Conservation (phyloP, 192 early-diverging fungal species). For the Thoreauomyces humboldtii region DNA sequence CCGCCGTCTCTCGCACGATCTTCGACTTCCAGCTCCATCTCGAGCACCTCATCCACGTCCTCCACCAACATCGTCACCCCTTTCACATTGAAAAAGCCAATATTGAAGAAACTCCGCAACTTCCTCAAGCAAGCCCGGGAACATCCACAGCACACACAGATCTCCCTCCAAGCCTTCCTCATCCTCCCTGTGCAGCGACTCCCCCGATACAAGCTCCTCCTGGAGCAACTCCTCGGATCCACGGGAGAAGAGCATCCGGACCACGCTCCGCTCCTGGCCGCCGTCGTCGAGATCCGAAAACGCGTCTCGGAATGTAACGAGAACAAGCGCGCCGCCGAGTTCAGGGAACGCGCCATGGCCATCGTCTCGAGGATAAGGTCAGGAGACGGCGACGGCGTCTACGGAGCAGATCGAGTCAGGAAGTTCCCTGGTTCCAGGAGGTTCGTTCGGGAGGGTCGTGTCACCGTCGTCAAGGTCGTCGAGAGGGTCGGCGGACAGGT, state of each 20-base stretch:
- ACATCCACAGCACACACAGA: constrained; percentile 68
- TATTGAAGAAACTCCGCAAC: constrained; percentile 39
- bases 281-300: constrained; percentile 64
- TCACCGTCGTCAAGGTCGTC: constrained; percentile 40
- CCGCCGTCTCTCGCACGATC: too few relatives aligned
- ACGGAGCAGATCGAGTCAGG: background rate
- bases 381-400: background rate
- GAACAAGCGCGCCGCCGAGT: constrained; percentile 70
- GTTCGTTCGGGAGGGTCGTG: constrained; percentile 27
- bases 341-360: constrained; percentile 30
- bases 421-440: background rate
- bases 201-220: constrained; percentile 86
- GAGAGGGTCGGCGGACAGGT: constrained; percentile 10
- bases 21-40: background rate
- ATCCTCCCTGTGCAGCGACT: constrained; percentile 92
- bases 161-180: constrained; percentile 79
- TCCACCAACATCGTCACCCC: background rate
- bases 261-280: constrained; percentile 60
- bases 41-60: constrained; percentile 9
- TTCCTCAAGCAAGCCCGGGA: constrained; percentile 43
- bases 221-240: constrained; percentile 77
- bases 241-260: constrained; percentile 80
- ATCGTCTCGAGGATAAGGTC: constrained; percentile 21
- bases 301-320: constrained; percentile 84
- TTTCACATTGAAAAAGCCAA: constrained; percentile 17